Evolutionary conservation across 176 grass and related monocot genomes (phyloP), one percentile per base, ranked within the genome.

Genomic region (Panicum miliaceum): DNA sequence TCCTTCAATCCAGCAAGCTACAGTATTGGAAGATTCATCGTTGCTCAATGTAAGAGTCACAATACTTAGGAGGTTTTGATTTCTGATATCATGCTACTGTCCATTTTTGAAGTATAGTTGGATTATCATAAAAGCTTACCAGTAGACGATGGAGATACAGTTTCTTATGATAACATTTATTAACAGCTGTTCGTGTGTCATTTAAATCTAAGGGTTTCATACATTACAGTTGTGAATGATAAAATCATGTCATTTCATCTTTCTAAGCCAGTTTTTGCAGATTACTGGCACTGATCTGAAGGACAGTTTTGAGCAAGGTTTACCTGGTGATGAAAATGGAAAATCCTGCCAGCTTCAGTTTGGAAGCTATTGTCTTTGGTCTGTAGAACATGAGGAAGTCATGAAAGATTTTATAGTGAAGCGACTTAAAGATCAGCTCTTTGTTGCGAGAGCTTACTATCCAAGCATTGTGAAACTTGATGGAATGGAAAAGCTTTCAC

Each of bases 281-380:
- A 86, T 52, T 78, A 82, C 74, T 65, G 29, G 40, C 16, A 26
- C 12, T 79, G 65, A 76, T 84, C 12, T 47, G 63, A 87, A 87
- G 20, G 38, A 52, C 16, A 90, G 36, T 18, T 62, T 76, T 69
- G 64, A 76, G 72, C 68, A 90, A 73, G 60, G 64, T 88, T 82
- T 86, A 83, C 80, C 85, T 78, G 54, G 77, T 68, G 88, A 88
- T 41, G 85, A 86, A 69, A 88, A 61, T 71, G 75, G 66, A 71
- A 88, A 75, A 40, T 90, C 74, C 65, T 96, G 86, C 69, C 86
- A 91, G 68, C 75, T 87, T 85, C 60, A 85, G 82, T 96, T 91
- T 73, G 90, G 94, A 84, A 96, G 88, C 81, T 96, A 96, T 81
- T 96, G 94, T 64, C 67, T 71, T 59, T 96, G 94, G 94, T 91